Evolutionary conservation across 495 filamentous ascomycete species (phyloP), one percentile per base, ranked within the genome.

Genomic region (Mytilinidion resinicola): DNA sequence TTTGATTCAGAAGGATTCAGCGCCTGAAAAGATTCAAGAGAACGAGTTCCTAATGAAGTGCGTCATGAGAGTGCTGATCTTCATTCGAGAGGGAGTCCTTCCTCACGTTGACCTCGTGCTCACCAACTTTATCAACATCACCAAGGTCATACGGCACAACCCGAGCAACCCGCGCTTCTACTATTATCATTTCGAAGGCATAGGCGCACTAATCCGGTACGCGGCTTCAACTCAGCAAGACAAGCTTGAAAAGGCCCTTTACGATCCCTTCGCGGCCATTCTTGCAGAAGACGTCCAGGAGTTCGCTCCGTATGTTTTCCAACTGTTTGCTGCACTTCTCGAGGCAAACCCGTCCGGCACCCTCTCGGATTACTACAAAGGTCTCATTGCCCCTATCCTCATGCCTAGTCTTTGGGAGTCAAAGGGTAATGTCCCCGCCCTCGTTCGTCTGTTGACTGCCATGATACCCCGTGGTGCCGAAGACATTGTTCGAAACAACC

Each of bases 1-100:
- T 43, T 76, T 99, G 14, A 89, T 99, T 56, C 84, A 92, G 61
- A 85, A 84, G 58, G 84, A 95, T 60, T 74, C 77, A 0, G 84
- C 85, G 9, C 86, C 95, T 19, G 82, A 92, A 62, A 97, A 96
- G 78, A 83, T 97, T 56, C 93, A 97, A 69, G 95, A 99, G 73
- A 97, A 99, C 67, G 95, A 99, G 69, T 99, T 96, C 70, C 73
- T 99, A 60, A 96, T 99, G 91, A 85, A 87, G 53, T 97, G 95
- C 70, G 87, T 96, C 30, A 99, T 99, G 95, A 81, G 95, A 52
- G 90, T 97, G 9, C 76, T 99, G 56, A 88, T 97, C 59, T 89
- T 96, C 55, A 85, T 96, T 69, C 87, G 85, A 67, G 92, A 96
- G 17, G 82, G 83, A 47, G 78, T 90, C 12, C 66, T 82, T 30